Base-by-base conservation (phyloP, 192 early-diverging fungal genomes). In the Oehlia diaphana region DNA sequence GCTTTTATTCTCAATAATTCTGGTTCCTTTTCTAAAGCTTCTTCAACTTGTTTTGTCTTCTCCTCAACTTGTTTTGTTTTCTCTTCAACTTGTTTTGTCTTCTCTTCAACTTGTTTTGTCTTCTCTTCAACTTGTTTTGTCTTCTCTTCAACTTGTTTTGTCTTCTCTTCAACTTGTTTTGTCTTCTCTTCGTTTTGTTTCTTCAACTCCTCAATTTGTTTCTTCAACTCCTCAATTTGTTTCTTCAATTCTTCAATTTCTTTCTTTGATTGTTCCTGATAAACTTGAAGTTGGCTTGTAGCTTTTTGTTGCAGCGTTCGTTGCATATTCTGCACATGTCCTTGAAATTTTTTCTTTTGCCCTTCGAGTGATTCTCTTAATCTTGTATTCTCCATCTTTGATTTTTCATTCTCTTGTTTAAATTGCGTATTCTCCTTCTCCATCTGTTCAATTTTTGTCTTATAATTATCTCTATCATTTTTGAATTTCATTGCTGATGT, bases 1-100 rank as follows among this genome's bases (percentile, higher is more conserved):
- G 39, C 68, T 16, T 70, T 70, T 16, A 42, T 21, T n/a, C 68
- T 35, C 19, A 70, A 10, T n/a, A n/a, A 70, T 39, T 70, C 68
- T 70, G 21, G 16, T 16, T 28, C 19, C 19, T 68, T 68, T 33
- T 68, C 68, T n/a, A 13, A n/a, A n/a, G 33, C 68, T 42, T 70
- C 68, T 39, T 44, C 21, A 21, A 70, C 33, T 42, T 70, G 35
- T 28, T 66, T 66, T 14, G 14, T 14, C 9, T 33, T 66, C 33
- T 66, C 64, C 26, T 26, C 26, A 26, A 26, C 26, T 26, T 26
- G 26, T 26, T 26, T 26, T 26, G 26, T 26, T 0, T 26, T 26
- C 26, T 70, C 68, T 0, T 26, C 26, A 26, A 26, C 26, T 26
- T 26, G 26, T 26, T 26, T 26, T 26, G 26, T 26, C 26, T 26